Percentiles rank a stretch among this genome's conserved stretches.
Conservation (phyloP, 257 asterid genomes). For the Pogostemon cablin region DNA sequence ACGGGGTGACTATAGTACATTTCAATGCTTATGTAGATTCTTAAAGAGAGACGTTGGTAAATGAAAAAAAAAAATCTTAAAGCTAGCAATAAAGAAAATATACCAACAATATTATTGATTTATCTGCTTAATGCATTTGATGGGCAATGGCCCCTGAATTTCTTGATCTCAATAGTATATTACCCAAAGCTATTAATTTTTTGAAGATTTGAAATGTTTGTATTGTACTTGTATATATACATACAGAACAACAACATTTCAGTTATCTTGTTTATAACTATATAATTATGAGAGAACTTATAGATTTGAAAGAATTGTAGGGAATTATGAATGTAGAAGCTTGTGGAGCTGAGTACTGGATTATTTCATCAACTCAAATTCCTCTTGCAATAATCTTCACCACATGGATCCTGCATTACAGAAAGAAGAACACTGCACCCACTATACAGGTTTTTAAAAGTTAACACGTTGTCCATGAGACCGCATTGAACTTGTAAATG, state of each 20-base stretch:
- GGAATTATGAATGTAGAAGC: constrained; percentile 61
- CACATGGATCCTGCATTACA: constrained; percentile 49
- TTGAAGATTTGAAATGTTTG: background rate
- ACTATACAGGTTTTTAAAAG: constrained; percentile 43
- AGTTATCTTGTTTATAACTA: background rate
- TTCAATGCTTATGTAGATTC: background rate
- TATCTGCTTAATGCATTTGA: background rate
- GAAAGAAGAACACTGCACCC: constrained; percentile 32
- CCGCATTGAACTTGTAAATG: background rate
- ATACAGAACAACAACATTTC: background rate
- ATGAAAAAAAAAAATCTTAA: background rate
- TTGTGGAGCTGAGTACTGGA: constrained; percentile 88
- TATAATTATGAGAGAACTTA: background rate
- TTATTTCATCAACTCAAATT: constrained; percentile 67
- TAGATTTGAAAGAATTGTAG: constrained; percentile 37
- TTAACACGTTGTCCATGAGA: background rate
- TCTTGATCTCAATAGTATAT: background rate
- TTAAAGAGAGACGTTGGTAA: constrained; percentile 15
- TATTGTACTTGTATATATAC: background rate
- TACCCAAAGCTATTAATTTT: background rate
- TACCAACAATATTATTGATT: background rate
- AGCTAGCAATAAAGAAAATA: background rate
- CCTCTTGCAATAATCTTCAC: constrained; percentile 75
- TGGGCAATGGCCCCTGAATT: constrained; percentile 13
- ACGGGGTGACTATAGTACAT: no score